Evolutionary conservation across 768 basidiomycete species (phyloP).

Genomic region (Melanogaster broomeanus): DNA sequence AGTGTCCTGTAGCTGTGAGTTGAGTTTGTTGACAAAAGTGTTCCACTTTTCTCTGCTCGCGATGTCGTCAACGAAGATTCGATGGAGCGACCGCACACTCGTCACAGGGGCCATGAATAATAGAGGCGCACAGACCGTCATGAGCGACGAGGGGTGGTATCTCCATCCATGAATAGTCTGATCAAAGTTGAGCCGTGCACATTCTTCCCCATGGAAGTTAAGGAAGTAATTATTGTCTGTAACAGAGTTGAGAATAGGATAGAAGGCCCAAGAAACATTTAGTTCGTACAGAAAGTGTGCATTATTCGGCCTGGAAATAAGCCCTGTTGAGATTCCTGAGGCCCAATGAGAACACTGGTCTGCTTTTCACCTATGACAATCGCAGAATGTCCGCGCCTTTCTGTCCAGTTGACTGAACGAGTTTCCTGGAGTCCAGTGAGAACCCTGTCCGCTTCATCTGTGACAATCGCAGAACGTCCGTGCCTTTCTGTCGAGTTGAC

Average conservation of each 20-base stretch:
- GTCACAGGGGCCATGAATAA: conserved; percentile 53
- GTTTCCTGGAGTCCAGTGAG: neutral
- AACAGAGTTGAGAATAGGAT: conserved; percentile 1
- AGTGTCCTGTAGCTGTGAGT: conserved; percentile 52
- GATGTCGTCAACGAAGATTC: conserved; percentile 50
- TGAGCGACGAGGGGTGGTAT: conserved; percentile 34
- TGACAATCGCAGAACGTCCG: conserved; percentile 20
- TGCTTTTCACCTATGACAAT: conserved; percentile 22
- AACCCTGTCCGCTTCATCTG: conserved; percentile 13
- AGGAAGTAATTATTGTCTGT: conserved; percentile 38
- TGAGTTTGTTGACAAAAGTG: conserved; percentile 44
- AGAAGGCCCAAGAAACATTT: neutral
- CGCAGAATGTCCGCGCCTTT: conserved; percentile 15
- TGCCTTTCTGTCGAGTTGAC: conserved; percentile 8
- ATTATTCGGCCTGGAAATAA: conserved; percentile 30
- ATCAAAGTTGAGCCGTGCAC: conserved; percentile 40
- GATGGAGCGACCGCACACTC: conserved; percentile 46
- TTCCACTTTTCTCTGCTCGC: conserved; percentile 45
- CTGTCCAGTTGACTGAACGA: conserved; percentile 16
- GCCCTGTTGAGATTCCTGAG: conserved; percentile 1
- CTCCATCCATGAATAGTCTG: conserved; percentile 32
- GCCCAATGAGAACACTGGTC: neutral
- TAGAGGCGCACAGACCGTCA: conserved; percentile 40
- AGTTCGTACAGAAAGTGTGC: conserved; percentile 27
- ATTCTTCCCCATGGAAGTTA: conserved; percentile 45